Percentiles rank a stretch among this genome's conserved stretches.
These are phyloP conservation scores for Annulohypoxylon stygium DNA, from an alignment of 495 filamentous ascomycete genomes.

Conservation along the genomic window DNA sequence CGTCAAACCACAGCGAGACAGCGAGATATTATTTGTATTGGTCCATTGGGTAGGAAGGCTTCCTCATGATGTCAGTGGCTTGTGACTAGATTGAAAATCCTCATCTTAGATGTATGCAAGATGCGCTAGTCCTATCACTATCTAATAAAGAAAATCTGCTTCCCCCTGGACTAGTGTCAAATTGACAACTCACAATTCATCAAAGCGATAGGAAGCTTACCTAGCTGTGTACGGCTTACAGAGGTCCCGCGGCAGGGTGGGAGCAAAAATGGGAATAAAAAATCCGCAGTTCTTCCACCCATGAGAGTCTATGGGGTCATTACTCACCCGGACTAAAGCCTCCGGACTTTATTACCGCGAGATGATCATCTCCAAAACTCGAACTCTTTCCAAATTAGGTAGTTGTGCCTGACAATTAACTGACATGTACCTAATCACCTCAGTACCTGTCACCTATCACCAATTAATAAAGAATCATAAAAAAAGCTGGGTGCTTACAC, in stretches of 20 bases:
- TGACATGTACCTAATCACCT: too few relatives aligned
- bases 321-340: slow-evolving; percentile 20
- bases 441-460: background rate
- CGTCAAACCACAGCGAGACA: background rate
- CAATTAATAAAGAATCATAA: slow-evolving; percentile 9
- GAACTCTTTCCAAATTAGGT: slow-evolving; percentile 17
- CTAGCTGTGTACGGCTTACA: background rate
- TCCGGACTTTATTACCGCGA: slow-evolving; percentile 23
- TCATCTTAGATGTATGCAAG: slow-evolving; percentile 37
- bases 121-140: slow-evolving; percentile 13
- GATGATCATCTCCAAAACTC: slow-evolving; percentile 8
- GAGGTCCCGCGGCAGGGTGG: background rate
- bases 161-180: slow-evolving; percentile 37
- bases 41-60: slow-evolving; percentile 1
- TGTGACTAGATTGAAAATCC: slow-evolving; percentile 36
- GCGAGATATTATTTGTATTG: slow-evolving; percentile 28
- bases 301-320: background rate
- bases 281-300: background rate
- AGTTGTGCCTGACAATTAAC: slow-evolving; percentile 39
- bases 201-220: slow-evolving; percentile 6
- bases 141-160: slow-evolving; percentile 24
- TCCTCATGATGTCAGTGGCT: slow-evolving; percentile 40
- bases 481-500: slow-evolving; percentile 23
- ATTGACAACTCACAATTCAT: slow-evolving; percentile 26
- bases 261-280: background rate